Percentiles rank a stretch among this genome's conserved stretches.
Evolutionary conservation across 345 rosid genomes (phyloP).

Genomic region (Cardiospermum halicacabum): DNA sequence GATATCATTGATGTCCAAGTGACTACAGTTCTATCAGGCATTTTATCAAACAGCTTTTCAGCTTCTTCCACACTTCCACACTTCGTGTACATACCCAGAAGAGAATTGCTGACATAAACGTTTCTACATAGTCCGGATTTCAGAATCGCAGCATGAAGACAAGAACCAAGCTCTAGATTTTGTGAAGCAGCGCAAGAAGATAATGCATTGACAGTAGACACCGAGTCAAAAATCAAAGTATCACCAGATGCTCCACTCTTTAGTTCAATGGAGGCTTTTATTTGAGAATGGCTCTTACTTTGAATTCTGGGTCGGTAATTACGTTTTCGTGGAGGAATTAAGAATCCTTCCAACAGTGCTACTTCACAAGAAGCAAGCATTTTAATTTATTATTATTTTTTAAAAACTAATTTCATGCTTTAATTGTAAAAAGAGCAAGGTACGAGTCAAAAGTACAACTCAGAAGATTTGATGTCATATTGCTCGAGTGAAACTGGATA

Average conservation of each 20-base stretch:
- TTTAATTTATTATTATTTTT: too few species aligned
- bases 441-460: too few species aligned
- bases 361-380: background rate
- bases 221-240: constrained; percentile 3
- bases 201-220: background rate
- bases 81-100: constrained; percentile 25
- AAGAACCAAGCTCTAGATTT: constrained; percentile 20
- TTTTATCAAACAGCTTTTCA: constrained; percentile 28
- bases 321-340: background rate
- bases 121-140: constrained; percentile 24
- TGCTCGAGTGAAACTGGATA: background rate
- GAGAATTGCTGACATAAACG: constrained; percentile 24
- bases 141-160: constrained; percentile 15
- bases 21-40: constrained; percentile 41
- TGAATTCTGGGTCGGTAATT: background rate
- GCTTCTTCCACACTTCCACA: constrained; percentile 20
- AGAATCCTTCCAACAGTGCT: background rate
- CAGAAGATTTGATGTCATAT: too few species aligned
- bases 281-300: background rate
- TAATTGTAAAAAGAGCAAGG: too few species aligned
- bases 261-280: background rate
- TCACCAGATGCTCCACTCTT: background rate
- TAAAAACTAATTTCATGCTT: too few species aligned
- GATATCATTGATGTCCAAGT: constrained; percentile 45
- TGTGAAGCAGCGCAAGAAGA: constrained; percentile 9